Conservation (phyloP, 2,329 filamentous ascomycete genomes). For the Clonostachys rosea region DNA sequence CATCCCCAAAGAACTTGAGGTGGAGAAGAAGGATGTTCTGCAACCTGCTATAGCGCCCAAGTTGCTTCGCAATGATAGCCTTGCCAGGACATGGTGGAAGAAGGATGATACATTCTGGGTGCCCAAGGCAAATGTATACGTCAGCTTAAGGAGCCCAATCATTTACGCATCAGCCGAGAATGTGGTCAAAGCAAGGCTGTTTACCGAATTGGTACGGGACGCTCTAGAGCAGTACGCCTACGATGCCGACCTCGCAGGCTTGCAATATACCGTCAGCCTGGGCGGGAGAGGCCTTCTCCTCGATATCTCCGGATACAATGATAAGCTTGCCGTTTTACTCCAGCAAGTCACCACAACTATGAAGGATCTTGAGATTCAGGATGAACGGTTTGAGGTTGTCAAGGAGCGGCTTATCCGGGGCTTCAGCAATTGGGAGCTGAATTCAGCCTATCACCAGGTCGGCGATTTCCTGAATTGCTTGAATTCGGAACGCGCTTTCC, state of each 20-base stretch:
- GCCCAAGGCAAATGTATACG: conserved; percentile 82
- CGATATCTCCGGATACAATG: conserved; percentile 86
- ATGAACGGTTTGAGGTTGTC: conserved; percentile 87
- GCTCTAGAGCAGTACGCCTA: conserved; percentile 91
- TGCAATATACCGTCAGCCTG: conserved; percentile 75
- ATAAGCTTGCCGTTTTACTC: conserved; percentile 86
- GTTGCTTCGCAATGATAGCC: conserved; percentile 78
- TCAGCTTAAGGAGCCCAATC: conserved; percentile 75
- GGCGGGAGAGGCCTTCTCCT: conserved; percentile 72
- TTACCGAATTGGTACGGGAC: conserved; percentile 82
- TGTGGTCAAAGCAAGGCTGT: conserved; percentile 72
- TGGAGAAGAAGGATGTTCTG: conserved; percentile 88
- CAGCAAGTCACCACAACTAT: conserved; percentile 85
- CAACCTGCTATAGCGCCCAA: conserved; percentile 70
- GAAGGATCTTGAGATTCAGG: conserved; percentile 75
- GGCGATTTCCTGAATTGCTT: conserved; percentile 79
- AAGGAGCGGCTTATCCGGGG: conserved; percentile 76
- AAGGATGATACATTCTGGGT: conserved; percentile 99
- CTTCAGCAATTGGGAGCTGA: conserved; percentile 82
- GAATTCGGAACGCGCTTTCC: conserved; percentile 69
- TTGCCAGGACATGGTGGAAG: conserved; percentile 89
- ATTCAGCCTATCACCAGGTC: conserved; percentile 86
- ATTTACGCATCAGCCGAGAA: conserved; percentile 77
- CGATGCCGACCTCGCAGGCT: conserved; percentile 86
- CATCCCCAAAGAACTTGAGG: conserved; percentile 86